Evolutionary conservation across 495 filamentous ascomycete genomes (phyloP).

Genomic region (Trichoderma virens): DNA sequence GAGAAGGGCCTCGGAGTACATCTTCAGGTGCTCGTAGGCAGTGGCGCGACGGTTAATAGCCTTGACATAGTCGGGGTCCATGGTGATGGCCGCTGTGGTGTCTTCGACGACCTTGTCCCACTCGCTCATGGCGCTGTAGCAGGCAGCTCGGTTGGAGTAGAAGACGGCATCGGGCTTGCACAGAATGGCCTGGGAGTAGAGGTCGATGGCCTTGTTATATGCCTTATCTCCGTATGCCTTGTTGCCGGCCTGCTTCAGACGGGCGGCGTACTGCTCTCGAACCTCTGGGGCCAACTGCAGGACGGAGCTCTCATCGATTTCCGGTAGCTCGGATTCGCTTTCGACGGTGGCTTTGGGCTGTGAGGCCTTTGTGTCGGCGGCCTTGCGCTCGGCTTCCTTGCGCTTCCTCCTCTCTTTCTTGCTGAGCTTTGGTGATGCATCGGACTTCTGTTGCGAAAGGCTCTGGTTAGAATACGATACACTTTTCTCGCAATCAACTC

Average conservation of each 20-base stretch:
- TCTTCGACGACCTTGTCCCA: constrained; percentile 98
- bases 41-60: constrained; percentile 92
- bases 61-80: constrained; percentile 95
- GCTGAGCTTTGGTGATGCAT: constrained; percentile 32
- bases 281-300: constrained; percentile 60
- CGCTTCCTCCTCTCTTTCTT: constrained; percentile 57
- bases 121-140: constrained; percentile 82
- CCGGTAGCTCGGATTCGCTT: constrained; percentile 68
- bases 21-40: constrained; percentile 86
- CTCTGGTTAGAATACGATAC: neutral
- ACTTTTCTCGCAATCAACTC: neutral
- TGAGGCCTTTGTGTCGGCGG: constrained; percentile 37
- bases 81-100: constrained; percentile 83
- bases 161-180: constrained; percentile 97
- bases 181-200: constrained; percentile 91
- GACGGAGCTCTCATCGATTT: constrained; percentile 75
- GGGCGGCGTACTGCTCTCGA: constrained; percentile 75
- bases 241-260: constrained; percentile 92
- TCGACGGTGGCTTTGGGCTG: constrained; percentile 50
- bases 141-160: constrained; percentile 97
- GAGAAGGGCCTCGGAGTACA: constrained; percentile 88
- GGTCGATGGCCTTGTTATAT: constrained; percentile 80
- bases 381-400: constrained; percentile 63
- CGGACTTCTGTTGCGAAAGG: constrained; percentile 20
- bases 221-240: constrained; percentile 92